Evolutionary conservation across 1,284 basidiomycete genomes (phyloP).

Genomic region (Cryptococcus maquisensis): DNA sequence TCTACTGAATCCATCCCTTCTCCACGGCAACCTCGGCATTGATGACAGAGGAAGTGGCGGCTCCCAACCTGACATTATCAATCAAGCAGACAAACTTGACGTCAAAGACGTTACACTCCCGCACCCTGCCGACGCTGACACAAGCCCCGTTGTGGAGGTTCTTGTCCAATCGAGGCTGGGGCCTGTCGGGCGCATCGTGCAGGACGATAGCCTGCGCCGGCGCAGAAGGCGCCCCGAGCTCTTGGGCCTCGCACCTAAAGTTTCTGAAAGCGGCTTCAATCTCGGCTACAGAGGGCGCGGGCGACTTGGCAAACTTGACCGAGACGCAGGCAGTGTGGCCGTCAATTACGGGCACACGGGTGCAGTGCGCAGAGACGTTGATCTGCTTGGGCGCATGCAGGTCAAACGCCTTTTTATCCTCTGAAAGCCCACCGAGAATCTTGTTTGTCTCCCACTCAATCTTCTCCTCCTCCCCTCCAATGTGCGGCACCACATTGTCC

Average conservation of each 20-base stretch:
- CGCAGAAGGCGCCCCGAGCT: slow-evolving; percentile 78
- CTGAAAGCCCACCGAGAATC: slow-evolving; percentile 79
- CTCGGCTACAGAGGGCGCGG: slow-evolving; percentile 77
- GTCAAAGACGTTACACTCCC: slow-evolving; percentile 87
- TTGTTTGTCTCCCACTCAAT: slow-evolving; percentile 98
- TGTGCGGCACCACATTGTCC: slow-evolving; percentile 95
- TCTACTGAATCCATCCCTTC: slow-evolving; percentile 59
- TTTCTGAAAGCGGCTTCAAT: slow-evolving; percentile 73
- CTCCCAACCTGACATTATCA: slow-evolving; percentile 95
- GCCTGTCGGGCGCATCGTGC: slow-evolving; percentile 87
- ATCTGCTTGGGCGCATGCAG: slow-evolving; percentile 75
- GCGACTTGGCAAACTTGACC: slow-evolving; percentile 69
- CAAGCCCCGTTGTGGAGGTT: slow-evolving; percentile 89
- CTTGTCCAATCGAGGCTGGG: slow-evolving; percentile 88
- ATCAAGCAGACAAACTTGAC: slow-evolving; percentile 92
- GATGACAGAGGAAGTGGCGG: slow-evolving; percentile 94
- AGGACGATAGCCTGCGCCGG: slow-evolving; percentile 83
- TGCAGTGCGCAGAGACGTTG: slow-evolving; percentile 84
- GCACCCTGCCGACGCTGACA: slow-evolving; percentile 84
- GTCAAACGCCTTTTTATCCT: slow-evolving; percentile 66
- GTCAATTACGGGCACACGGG: slow-evolving; percentile 87
- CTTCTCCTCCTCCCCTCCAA: slow-evolving; percentile 84
- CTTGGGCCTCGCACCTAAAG: slow-evolving; percentile 74
- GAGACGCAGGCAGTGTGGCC: slow-evolving; percentile 87
- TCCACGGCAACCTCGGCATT: slow-evolving; percentile 93